Conservation (phyloP, 176 grass and related monocot species). For the Oryza rufipogon region DNA sequence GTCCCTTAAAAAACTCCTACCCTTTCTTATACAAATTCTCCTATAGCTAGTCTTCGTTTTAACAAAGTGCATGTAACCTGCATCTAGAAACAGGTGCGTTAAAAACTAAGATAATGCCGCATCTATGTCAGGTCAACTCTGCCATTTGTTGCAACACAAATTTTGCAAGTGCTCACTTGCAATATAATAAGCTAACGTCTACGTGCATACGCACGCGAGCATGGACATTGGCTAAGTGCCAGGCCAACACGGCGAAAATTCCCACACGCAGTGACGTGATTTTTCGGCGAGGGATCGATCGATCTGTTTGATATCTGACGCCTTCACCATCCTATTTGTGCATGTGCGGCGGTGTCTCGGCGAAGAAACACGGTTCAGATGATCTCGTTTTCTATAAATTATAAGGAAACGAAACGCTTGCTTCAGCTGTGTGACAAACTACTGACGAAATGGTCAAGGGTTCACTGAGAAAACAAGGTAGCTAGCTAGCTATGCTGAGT, state of each 20-base stretch:
- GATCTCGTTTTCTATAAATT: not conserved
- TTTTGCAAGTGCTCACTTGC: not conserved
- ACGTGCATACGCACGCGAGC: not conserved
- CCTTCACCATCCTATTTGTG: not conserved
- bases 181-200: not conserved
- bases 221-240: not conserved
- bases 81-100: not conserved
- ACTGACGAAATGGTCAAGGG: not conserved
- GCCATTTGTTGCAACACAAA: not conserved
- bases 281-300: not conserved
- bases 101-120: not conserved
- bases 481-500: not conserved
- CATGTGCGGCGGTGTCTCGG: not conserved
- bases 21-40: not conserved
- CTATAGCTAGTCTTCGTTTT: not conserved
- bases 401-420: not conserved
- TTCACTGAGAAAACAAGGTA: not conserved
- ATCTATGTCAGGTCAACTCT: constrained; percentile 1
- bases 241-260: not conserved
- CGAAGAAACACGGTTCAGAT: constrained; percentile 6
- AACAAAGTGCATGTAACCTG: not conserved
- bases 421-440: constrained; percentile 1
- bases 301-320: no score
- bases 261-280: not conserved
- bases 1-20: not conserved